Conservation (phyloP, 1,139 yeast species). For the Debaryomyces sp. region DNA sequence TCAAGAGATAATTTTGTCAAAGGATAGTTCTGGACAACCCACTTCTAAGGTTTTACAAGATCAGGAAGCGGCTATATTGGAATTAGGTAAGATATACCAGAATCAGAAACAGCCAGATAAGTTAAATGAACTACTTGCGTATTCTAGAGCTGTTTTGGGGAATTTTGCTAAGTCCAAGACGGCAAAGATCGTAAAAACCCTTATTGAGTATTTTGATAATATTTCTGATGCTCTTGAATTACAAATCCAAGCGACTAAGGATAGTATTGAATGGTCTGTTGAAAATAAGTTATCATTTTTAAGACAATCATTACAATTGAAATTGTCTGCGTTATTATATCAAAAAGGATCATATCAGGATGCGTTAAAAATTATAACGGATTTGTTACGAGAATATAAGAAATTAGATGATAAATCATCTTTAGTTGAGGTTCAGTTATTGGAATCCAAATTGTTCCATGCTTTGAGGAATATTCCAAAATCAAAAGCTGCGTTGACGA, state of each 20-base stretch:
- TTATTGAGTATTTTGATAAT: conserved; percentile 77
- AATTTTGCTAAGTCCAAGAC: conserved; percentile 91
- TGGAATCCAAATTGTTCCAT: conserved; percentile 89
- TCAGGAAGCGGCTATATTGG: conserved; percentile 66
- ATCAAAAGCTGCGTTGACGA: conserved; percentile 87
- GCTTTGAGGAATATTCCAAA: conserved; percentile 92
- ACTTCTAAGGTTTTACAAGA: conserved; percentile 35
- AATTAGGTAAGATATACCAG: conserved; percentile 63
- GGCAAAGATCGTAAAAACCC: conserved; percentile 77
- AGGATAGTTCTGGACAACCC: conserved; percentile 28
- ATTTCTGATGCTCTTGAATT: conserved; percentile 69
- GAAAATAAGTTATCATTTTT: conserved; percentile 83
- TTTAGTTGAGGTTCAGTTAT: conserved; percentile 90
- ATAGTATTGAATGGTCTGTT: conserved; percentile 86
- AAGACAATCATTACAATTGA: conserved; percentile 84
- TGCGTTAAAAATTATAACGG: conserved; percentile 71
- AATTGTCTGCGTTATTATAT: conserved; percentile 76
- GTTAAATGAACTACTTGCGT: conserved; percentile 64
- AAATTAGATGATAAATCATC: conserved; percentile 94
- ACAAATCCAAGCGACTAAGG: conserved; percentile 75
- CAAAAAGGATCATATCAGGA: conserved; percentile 66
- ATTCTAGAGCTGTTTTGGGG: conserved; percentile 69
- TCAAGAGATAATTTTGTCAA: conserved; percentile 42
- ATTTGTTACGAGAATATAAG: conserved; percentile 80
- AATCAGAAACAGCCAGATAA: conserved; percentile 46